phyloP scores from a whole-genome alignment of 768 basidiomycete genomes.

The Tricholoma matsutake region DNA sequence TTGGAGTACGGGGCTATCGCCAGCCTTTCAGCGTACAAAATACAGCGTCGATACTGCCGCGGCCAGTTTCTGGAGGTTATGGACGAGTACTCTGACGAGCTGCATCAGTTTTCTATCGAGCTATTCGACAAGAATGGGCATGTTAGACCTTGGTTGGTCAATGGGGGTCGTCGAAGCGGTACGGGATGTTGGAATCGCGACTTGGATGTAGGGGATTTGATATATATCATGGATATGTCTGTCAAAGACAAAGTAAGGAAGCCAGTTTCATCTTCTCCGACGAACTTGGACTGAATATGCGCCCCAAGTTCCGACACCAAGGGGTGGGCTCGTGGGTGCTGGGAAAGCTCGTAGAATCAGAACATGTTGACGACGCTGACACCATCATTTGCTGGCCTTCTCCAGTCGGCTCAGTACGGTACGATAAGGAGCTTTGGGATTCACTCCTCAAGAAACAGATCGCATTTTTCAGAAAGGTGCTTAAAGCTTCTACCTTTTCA shows the following conservation, averaged over 20 bases:
- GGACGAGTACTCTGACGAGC: constrained; percentile 29
- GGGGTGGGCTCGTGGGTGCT: constrained; percentile 23
- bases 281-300: not conserved
- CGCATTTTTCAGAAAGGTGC: constrained; percentile 9
- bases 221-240: constrained; percentile 25
- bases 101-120: constrained; percentile 24
- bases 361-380: constrained; percentile 13
- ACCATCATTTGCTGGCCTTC: constrained; percentile 23
- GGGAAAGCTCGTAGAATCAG: constrained; percentile 14
- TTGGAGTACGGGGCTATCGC: constrained; percentile 8
- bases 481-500: not conserved
- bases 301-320: constrained; percentile 12
- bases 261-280: not conserved
- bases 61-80: constrained; percentile 20
- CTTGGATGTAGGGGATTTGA: constrained; percentile 22
- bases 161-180: constrained; percentile 27
- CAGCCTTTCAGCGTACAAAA: constrained; percentile 10
- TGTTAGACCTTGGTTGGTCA: constrained; percentile 21
- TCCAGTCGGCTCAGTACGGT: constrained; percentile 10
- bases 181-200: constrained; percentile 30
- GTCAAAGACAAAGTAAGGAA: constrained; percentile 22
- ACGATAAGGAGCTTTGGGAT: constrained; percentile 2
- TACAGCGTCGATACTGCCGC: constrained; percentile 4
- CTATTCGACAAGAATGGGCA: constrained; percentile 28
- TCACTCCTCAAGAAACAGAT: constrained; percentile 3